Evolutionary conservation across 1,284 basidiomycete genomes (phyloP), one percentile per base, ranked within the genome.

Genomic region (Anthracocystis walkeri): DNA sequence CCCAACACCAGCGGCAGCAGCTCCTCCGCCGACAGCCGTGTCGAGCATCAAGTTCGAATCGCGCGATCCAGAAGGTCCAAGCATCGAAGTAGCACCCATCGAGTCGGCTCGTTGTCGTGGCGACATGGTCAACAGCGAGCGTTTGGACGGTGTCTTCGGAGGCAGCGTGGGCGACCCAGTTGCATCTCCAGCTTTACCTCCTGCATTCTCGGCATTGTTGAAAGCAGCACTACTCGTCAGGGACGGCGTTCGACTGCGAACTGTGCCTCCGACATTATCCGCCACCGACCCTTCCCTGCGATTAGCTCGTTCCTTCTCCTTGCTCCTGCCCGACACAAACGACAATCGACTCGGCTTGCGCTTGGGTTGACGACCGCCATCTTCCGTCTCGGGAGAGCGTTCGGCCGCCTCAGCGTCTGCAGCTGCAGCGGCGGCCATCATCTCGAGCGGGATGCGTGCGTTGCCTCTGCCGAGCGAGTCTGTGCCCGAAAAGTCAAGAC

Each of bases 401-500:
- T 64, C 73, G 27, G 45, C 57, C 40, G 50, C 58, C n/a, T 61
- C 57, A 11, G 51, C 72, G n/a, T 63, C 66, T 5, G 55, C 61
- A 18, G 65, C 59, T 20, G 59, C 59, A 33, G 58, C 65, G 3
- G 70, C 60, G 4, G 70, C 61, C 41, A 68, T 54, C 54, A 53
- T 60, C 38, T 75, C 72, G n/a, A 75, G 56, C 29, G 70, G 71
- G 18, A 79, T 77, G n/a, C 78, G 61, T 7, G 67, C 78, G 38
- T 82, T 77, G 53, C 80, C 80, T 46, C 67, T 68, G 10, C 80
- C 80, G 38, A 72, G 35, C 55, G 71, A 68, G 57, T 72, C 68
- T 3, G 66, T 58, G 7, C 66, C 60, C 21, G 73, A 66, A 63
- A 80, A 72, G 84, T 96, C 94, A 84, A 98, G 96, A 27, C 93